These are phyloP conservation scores for Camptophora hylomeconis DNA, from an alignment of 2,329 filamentous ascomycete genomes.

Conservation along the genomic window DNA sequence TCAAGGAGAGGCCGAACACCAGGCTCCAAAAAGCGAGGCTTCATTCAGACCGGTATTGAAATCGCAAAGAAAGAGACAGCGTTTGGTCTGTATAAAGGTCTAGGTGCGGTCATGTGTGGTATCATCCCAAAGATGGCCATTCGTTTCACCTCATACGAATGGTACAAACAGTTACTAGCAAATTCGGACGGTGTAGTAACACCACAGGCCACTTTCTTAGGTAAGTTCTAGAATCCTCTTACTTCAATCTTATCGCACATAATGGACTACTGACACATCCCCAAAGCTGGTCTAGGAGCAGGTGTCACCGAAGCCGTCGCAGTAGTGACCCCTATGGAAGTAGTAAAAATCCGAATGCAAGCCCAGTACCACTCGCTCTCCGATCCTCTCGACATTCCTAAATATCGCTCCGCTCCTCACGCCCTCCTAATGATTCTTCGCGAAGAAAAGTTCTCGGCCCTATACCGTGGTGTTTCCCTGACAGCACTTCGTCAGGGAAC, in stretches of 20 bases:
- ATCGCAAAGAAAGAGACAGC: slow-evolving; percentile 86
- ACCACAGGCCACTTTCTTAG: slow-evolving; percentile 58
- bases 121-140: slow-evolving; percentile 99
- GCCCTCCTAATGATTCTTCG: slow-evolving; percentile 74
- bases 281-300: slow-evolving; percentile 67
- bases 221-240: slow-evolving; percentile 29
- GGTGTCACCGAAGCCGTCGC: slow-evolving; percentile 94
- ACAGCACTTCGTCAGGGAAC: slow-evolving; percentile 89
- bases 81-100: slow-evolving; percentile 87
- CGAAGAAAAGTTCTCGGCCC: slow-evolving; percentile 75
- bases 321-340: slow-evolving; percentile 97
- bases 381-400: slow-evolving; percentile 87
- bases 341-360: slow-evolving; percentile 96
- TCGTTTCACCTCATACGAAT: slow-evolving; percentile 93
- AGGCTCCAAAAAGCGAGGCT: slow-evolving; percentile 72
- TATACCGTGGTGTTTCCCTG: slow-evolving; percentile 87
- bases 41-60: slow-evolving; percentile 70
- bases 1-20: slow-evolving; percentile 72
- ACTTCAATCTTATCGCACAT: slow-evolving; percentile 2
- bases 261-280: slow-evolving; percentile 7
- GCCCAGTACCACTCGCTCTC: slow-evolving; percentile 97
- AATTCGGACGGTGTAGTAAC: slow-evolving; percentile 55
- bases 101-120: slow-evolving; percentile 90
- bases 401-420: slow-evolving; percentile 88
- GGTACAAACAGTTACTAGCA: slow-evolving; percentile 75